Conservation (phyloP, 23 red algal genomes). For the Gracilariopsis chorda region DNA sequence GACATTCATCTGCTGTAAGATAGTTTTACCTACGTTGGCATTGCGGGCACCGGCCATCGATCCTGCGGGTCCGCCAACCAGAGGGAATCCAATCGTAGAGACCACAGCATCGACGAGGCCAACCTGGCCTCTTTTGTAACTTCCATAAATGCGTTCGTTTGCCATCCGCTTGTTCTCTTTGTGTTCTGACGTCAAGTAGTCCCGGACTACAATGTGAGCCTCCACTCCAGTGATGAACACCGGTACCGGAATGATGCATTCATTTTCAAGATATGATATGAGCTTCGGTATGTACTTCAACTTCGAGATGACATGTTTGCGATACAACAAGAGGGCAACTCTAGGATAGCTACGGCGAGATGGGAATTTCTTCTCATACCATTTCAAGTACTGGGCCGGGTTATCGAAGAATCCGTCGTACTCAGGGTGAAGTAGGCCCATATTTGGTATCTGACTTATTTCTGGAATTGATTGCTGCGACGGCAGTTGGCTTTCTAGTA, state of each 20-base stretch:
- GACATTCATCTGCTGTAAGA: conserved; percentile 43
- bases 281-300: conserved; percentile 44
- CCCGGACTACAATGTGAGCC: conserved; percentile 74
- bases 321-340: conserved; percentile 61
- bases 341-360: not conserved
- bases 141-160: not conserved
- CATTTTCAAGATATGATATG: conserved; percentile 19
- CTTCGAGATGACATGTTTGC: conserved; percentile 68
- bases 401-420: conserved; percentile 13
- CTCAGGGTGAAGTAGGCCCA: conserved; percentile 15
- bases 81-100: conserved; percentile 69
- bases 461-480: not conserved
- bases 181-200: conserved; percentile 47
- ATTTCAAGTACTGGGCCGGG: conserved; percentile 59
- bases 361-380: conserved; percentile 30
- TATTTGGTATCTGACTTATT: not conserved
- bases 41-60: conserved; percentile 69
- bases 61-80: conserved; percentile 74
- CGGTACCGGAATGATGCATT: conserved; percentile 46
- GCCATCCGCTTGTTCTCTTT: conserved; percentile 6
- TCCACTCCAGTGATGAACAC: conserved; percentile 77
- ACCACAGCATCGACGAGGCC: conserved; percentile 64
- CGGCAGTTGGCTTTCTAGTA: conserved; percentile 14
- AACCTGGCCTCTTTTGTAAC: not conserved
- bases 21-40: conserved; percentile 19